Evolutionary conservation across 2,329 filamentous ascomycete genomes (phyloP), one percentile per base, ranked within the genome.

Genomic region (Trichoderma guizhouense): DNA sequence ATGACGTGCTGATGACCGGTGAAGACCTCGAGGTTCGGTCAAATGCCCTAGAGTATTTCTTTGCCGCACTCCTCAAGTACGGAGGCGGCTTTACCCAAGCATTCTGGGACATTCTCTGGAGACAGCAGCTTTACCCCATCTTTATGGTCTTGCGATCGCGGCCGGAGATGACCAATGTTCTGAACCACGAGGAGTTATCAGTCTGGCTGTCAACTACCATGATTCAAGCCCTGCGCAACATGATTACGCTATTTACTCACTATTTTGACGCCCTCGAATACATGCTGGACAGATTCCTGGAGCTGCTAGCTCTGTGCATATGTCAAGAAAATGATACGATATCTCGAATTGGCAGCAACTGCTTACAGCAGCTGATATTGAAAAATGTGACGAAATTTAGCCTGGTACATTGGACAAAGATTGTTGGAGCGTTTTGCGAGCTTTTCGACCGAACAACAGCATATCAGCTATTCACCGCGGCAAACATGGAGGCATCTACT

Each of bases 291-390:
- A 89, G 96, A n/a, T 98, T 99, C 81, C 84, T 99, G 47, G 95
- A 98, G 81, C 88, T 99, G 24, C 85, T 99, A 12, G 95, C 94
- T 4, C 88, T 99, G 12, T 99, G 96, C 79, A 99, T 99, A 74
- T 98, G 95, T 80, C 96, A 99, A 81, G 96, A 99, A 80, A 99
- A 99, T 77, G 96, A 99, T 78, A 99, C 97, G 0, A 95, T 99
- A 75, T 97, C 96, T 3, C 90, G 97, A 28, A 99, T 99, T 77
- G 96, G 96, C 67, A 98, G 95, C 84, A 99, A 99, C 79, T 99
- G 97, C 79, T 83, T 99, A 68, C 96, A 99, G 80, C 95, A 98
- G 79, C 85, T 99, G 58, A 98, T 99, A 72, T 82, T 99, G 57
- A 95, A 98, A 79, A 99, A 99, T 76, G 96, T 99, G 11, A 90